These are phyloP conservation scores for Solanum clarkiae DNA, from an alignment of 257 asterid genomes.

Conservation along the genomic window DNA sequence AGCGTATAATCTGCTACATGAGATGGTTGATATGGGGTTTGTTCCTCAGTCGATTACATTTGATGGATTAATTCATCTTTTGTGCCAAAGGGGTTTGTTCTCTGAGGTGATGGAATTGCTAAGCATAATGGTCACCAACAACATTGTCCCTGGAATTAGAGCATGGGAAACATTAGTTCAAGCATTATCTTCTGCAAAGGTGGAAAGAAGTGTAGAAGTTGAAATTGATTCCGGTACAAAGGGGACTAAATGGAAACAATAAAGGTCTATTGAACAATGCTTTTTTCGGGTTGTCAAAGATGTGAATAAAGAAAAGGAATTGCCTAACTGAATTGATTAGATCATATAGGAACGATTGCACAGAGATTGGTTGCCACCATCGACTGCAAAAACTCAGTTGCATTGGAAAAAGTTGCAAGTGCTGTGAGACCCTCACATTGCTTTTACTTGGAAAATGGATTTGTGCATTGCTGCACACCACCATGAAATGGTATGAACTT, in stretches of 20 bases:
- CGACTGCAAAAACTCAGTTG: not conserved
- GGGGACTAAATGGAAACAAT: not conserved
- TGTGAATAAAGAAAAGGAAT: not conserved
- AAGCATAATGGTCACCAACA: conserved; percentile 4
- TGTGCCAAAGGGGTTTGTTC: conserved; percentile 16
- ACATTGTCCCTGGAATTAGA: conserved; percentile 12
- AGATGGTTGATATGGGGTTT: conserved; percentile 16
- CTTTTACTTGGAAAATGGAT: not conserved
- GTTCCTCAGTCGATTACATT: conserved; percentile 8
- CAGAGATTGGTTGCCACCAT: not conserved
- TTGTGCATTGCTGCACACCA: not conserved
- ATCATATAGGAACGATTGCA: not conserved
- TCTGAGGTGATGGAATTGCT: conserved; percentile 21
- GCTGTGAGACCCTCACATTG: not conserved
- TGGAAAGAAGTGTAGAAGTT: not conserved
- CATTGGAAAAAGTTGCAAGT: not conserved
- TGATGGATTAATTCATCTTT: conserved; percentile 19
- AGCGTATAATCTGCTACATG: conserved; percentile 22
- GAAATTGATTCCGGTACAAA: not conserved
- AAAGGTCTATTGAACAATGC: not conserved
- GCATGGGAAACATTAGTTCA: conserved; percentile 19
- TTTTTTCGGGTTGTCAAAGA: not conserved
- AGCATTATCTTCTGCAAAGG: not conserved
- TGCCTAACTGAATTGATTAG: not conserved
- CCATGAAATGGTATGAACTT: not conserved